Evolutionary conservation across 1,139 yeast genomes (phyloP).

Genomic region (Blastobotrys serpentis): DNA sequence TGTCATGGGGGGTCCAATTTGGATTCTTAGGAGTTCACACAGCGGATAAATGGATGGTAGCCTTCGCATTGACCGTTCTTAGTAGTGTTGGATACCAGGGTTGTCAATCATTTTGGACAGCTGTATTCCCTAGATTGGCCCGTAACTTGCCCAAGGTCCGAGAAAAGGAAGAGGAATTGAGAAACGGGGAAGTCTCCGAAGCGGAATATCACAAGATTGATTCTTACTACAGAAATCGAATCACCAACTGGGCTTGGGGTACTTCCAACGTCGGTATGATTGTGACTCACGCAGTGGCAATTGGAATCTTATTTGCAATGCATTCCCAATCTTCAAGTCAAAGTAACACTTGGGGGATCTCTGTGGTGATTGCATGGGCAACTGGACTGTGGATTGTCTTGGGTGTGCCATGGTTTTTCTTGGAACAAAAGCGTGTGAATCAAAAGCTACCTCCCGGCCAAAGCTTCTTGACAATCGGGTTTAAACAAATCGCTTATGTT

Average conservation of each 20-base stretch:
- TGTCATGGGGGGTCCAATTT: constrained; percentile 24
- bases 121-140: constrained; percentile 24
- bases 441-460: constrained; percentile 22
- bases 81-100: constrained; percentile 20
- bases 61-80: constrained; percentile 20
- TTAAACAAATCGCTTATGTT: constrained; percentile 23
- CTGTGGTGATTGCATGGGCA: constrained; percentile 24
- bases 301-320: constrained; percentile 12
- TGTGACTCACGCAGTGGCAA: constrained; percentile 21
- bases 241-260: constrained; percentile 20
- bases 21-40: constrained; percentile 20
- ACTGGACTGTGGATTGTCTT: constrained; percentile 19
- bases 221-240: constrained; percentile 20
- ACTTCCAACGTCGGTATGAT: constrained; percentile 21
- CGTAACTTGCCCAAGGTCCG: constrained; percentile 23
- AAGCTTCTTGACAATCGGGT: constrained; percentile 19
- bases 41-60: constrained; percentile 20
- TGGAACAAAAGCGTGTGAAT: constrained; percentile 20
- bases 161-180: constrained; percentile 20
- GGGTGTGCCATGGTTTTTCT: constrained; percentile 23
- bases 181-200: constrained; percentile 21
- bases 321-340: constrained; percentile 5
- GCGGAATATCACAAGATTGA: constrained; percentile 19
- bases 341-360: constrained; percentile 18
- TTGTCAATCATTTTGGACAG: constrained; percentile 22